Conservation (phyloP, 306 rosid species). For the Quillaja saponaria region DNA sequence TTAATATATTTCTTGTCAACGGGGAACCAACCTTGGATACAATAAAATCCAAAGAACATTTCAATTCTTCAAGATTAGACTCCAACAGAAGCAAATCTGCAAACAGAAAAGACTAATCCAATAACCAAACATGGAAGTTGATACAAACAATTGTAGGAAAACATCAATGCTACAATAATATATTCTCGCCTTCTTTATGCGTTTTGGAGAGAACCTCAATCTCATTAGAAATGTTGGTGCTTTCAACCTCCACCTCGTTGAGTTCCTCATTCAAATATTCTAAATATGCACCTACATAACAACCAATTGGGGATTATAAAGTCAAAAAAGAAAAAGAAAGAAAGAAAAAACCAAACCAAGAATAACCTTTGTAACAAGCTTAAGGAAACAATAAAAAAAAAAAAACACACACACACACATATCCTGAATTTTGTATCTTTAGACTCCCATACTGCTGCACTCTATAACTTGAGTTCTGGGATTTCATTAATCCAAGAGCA, state of each 20-base stretch:
- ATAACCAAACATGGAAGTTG: neutral
- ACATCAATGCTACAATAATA: slow-evolving; percentile 1
- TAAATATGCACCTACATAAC: slow-evolving; percentile 49
- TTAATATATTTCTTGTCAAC: slow-evolving; percentile 1
- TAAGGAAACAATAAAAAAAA: neutral
- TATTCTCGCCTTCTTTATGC: slow-evolving; percentile 48
- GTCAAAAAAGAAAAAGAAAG: neutral
- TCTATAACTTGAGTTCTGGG: too few relatives aligned
- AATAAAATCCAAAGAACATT: slow-evolving; percentile 46
- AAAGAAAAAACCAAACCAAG: neutral
- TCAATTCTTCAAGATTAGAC: slow-evolving; percentile 57
- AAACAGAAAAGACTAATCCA: slow-evolving; percentile 10
- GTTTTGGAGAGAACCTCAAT: slow-evolving; percentile 51
- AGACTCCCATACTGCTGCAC: neutral
- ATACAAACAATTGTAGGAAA: neutral
- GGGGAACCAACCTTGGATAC: slow-evolving; percentile 57
- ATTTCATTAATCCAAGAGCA: too few relatives aligned
- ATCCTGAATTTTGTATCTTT: neutral
- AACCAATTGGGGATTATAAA: neutral
- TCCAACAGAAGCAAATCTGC: slow-evolving; percentile 56
- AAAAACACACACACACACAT: neutral
- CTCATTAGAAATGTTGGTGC: slow-evolving; percentile 39
- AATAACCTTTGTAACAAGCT: neutral
- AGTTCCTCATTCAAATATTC: slow-evolving; percentile 59
- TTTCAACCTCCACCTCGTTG: slow-evolving; percentile 47